These are phyloP conservation scores for Kwoniella shivajii DNA, from an alignment of 1,284 basidiomycete genomes.

Conservation along the genomic window DNA sequence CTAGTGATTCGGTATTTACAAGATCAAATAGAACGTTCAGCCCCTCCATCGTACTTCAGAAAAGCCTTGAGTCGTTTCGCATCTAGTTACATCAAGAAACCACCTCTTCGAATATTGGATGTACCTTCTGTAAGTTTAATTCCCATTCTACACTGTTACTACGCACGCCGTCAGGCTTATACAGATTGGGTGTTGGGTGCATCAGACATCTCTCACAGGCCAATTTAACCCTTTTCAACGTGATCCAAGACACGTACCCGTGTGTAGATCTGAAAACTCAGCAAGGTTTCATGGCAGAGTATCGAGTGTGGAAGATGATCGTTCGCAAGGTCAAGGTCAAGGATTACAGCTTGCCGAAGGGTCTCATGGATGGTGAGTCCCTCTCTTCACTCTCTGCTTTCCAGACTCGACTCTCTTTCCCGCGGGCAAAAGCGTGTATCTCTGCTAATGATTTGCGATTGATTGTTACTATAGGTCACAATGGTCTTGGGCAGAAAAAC, in stretches of 20 bases:
- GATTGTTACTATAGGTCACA: slow-evolving; percentile 15
- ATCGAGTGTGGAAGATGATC: slow-evolving; percentile 21
- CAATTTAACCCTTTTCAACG: slow-evolving; percentile 16
- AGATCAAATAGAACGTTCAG: slow-evolving; percentile 29
- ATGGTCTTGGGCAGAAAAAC: slow-evolving; percentile 48
- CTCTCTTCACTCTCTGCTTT: not conserved
- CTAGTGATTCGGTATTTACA: slow-evolving; percentile 44
- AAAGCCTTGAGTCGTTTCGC: slow-evolving; percentile 20
- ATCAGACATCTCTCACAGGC: slow-evolving; percentile 15
- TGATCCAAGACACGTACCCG: slow-evolving; percentile 20
- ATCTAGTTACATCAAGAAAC: slow-evolving; percentile 12
- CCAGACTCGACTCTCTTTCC: not conserved
- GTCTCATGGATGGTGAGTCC: slow-evolving; percentile 35
- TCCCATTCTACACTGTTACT: not conserved
- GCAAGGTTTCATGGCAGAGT: slow-evolving; percentile 24
- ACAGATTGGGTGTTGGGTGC: too few relatives aligned
- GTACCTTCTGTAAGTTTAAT: slow-evolving; percentile 25
- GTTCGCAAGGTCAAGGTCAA: slow-evolving; percentile 12
- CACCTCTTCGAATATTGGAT: slow-evolving; percentile 20
- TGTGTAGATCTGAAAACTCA: slow-evolving; percentile 46
- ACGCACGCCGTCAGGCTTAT: not conserved
- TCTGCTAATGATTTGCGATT: too few relatives aligned
- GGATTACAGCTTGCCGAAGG: slow-evolving; percentile 23
- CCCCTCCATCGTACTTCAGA: slow-evolving; percentile 12
- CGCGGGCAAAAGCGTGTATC: too few relatives aligned